Percentiles rank a stretch among this genome's conserved stretches.
Conservation (phyloP, 2,329 filamentous ascomycete species). For the Talaromyces sp. region DNA sequence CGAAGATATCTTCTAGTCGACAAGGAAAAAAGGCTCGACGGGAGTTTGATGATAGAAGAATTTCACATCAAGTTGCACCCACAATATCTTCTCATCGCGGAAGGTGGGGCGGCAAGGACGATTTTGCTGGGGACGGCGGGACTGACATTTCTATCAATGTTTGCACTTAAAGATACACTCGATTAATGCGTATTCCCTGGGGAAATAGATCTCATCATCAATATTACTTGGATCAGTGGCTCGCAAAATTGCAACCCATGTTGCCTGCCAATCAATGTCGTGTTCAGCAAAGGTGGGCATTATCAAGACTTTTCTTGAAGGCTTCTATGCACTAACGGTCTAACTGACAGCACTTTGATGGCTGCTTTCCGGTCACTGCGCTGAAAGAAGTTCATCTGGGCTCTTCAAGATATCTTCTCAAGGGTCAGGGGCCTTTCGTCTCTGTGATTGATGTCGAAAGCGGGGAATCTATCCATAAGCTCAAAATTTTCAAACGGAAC, state of each 20-base stretch:
- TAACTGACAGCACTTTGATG: constrained; percentile 33
- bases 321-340: background rate
- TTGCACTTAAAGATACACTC: background rate
- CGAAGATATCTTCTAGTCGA: too few relatives aligned
- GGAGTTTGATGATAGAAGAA: background rate
- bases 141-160: background rate
- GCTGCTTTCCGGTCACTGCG: constrained; percentile 41
- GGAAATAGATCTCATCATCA: background rate
- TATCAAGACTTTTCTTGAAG: constrained; percentile 10
- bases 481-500: constrained; percentile 33
- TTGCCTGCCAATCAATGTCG: constrained; percentile 12
- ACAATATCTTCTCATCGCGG: background rate
- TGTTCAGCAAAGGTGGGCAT: constrained; percentile 9
- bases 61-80: background rate
- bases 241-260: background rate
- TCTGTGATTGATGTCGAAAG: constrained; percentile 30
- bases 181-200: background rate
- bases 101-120: background rate
- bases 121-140: background rate
- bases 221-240: background rate
- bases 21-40: background rate
- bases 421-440: constrained; percentile 36
- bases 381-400: constrained; percentile 29
- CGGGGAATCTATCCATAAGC: constrained; percentile 25
- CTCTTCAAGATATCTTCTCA: constrained; percentile 28